A percentile compares a stretch with the other conserved stretches of the same genome.
Conservation (phyloP, 2,329 filamentous ascomycete species). For the Xylariales sp. region DNA sequence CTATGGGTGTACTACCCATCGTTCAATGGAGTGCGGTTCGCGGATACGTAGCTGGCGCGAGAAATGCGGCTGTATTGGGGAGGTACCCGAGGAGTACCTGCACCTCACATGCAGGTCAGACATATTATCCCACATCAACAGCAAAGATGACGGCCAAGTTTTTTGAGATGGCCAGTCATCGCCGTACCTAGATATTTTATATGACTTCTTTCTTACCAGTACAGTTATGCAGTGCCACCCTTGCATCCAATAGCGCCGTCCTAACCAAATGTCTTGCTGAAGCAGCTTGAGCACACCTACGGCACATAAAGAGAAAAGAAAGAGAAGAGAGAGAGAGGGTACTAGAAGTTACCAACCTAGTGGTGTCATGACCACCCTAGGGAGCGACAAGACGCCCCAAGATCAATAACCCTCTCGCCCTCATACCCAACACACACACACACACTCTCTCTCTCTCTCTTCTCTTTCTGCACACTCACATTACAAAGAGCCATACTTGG, state of each 20-base stretch:
- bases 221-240: conserved; percentile 28
- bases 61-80: conserved; percentile 34
- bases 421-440: background rate
- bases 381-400: background rate
- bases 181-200: conserved; percentile 8
- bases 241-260: conserved; percentile 26
- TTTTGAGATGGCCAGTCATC: conserved; percentile 23
- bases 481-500: background rate
- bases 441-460: too few relatives aligned
- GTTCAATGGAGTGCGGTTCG: conserved; percentile 22
- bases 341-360: too few relatives aligned
- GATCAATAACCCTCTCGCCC: background rate
- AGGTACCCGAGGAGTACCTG: conserved; percentile 35
- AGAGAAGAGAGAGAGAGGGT: too few relatives aligned
- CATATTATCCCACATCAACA: conserved; percentile 28
- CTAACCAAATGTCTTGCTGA: conserved; percentile 22
- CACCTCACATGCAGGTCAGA: conserved; percentile 35
- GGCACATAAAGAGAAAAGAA: background rate
- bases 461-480: too few relatives aligned
- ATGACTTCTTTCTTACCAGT: conserved; percentile 19
- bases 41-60: conserved; percentile 17
- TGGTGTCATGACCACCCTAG: conserved; percentile 6
- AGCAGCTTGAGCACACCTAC: conserved; percentile 10
- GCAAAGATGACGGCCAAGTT: conserved; percentile 28
- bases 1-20: conserved; percentile 3